Evolutionary conservation across 352 stramenopile species (phyloP), one percentile per base, ranked within the genome.

Genomic region (Phytophthora cactorum): DNA sequence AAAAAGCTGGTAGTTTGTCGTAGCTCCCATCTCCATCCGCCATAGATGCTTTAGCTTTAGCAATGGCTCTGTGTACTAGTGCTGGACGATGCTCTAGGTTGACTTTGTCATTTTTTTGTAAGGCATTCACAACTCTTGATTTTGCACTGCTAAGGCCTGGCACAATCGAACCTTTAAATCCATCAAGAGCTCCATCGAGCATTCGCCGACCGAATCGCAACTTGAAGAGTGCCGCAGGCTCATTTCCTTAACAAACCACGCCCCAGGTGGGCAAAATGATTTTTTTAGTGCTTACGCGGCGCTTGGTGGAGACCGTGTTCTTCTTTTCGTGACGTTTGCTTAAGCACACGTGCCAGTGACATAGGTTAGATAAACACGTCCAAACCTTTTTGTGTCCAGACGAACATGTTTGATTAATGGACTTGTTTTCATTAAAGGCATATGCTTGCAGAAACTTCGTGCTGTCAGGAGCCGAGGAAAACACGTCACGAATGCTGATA

Each of bases 341-440:
- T 52, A 10, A 12, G 28, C 7, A 52, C 4, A 65, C 57, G 8
- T 57, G 3, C 57, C 46, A 65, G 8, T 50, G 2, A 17, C 57
- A 65, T 7, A 59, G 14, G 1, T 28, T 27, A 3, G 49, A 66
- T 6, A 2, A 44, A 7, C 47, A 66, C 2, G 1, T 3, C 47
- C 34, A 66, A 36, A 52, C 17, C 3, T 44, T 44, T 14, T 7
- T 6, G 29, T 66, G 15, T 2, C 58, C 58, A 8, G 46, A 65
- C 32, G 15, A 15, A 0, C 1, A 25, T 27, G 2, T 36, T n/a
- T 65, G 46, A 9, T 38, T n/a, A n/a, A 66, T 66, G 2, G 58
- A 46, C 47, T 59, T 66, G 28, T 58, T 65, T 11, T 65, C 47
- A 31, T 65, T 65, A 22, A 65, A 58, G 4, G 58, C 46, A 14